phyloP scores from a whole-genome alignment of 2,329 filamentous ascomycete genomes.

The Aspergillus fijiensis region DNA sequence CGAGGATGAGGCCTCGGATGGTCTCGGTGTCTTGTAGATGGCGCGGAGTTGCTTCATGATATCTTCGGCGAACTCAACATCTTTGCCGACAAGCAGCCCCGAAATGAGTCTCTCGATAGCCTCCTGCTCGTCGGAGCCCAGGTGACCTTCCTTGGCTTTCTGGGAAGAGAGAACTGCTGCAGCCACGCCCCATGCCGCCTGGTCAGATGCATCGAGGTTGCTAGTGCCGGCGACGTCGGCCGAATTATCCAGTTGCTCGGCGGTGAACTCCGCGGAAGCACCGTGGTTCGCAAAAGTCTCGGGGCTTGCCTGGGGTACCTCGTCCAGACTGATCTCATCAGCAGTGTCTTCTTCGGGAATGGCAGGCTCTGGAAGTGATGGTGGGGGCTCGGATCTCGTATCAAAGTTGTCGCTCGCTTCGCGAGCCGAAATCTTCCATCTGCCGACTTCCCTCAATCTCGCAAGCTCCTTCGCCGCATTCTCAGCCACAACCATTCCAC shows the following conservation, averaged over 20 bases:
- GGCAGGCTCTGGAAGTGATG: constrained; percentile 28
- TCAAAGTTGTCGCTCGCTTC: constrained; percentile 80
- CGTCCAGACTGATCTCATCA: constrained; percentile 10
- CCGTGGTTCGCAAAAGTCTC: neutral
- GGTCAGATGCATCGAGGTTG: neutral
- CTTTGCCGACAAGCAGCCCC: constrained; percentile 73
- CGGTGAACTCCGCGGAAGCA: neutral
- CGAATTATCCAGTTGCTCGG: neutral
- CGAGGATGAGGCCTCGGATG: constrained; percentile 40
- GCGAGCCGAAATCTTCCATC: constrained; percentile 75
- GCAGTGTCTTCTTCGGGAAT: constrained; percentile 14
- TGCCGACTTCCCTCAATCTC: constrained; percentile 77
- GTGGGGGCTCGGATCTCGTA: constrained; percentile 52
- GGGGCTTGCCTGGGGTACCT: neutral
- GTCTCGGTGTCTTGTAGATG: constrained; percentile 66
- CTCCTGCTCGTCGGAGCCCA: constrained; percentile 41
- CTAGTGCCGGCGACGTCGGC: neutral
- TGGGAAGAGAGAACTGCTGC: constrained; percentile 51
- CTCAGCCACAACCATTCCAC: constrained; percentile 77
- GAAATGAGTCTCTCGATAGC: constrained; percentile 71
- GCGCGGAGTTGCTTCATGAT: constrained; percentile 70
- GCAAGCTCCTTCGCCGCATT: constrained; percentile 75
- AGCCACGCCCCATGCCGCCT: constrained; percentile 52
- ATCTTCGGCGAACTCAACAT: constrained; percentile 78
- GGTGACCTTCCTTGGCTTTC: neutral